phyloP scores from a whole-genome alignment of 2,329 filamentous ascomycete genomes.

The Sarocladium oryzae region DNA sequence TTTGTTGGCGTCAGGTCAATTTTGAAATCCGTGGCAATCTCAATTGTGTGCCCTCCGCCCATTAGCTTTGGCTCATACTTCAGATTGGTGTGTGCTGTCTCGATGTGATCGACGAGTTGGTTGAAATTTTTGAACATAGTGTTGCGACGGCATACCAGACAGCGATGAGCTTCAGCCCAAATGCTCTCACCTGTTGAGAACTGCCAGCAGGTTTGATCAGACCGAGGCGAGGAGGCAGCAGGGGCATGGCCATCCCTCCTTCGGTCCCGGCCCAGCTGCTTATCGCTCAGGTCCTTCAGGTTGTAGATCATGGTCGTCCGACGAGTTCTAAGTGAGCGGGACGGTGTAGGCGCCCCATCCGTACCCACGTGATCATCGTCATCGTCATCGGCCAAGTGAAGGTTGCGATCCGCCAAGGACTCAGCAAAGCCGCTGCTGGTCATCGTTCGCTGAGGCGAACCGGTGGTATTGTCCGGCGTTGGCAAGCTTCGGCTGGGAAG shows the following conservation, averaged over 20 bases:
- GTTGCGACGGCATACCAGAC: constrained; percentile 39
- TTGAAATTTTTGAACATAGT: constrained; percentile 38
- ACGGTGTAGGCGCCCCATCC: constrained; percentile 44
- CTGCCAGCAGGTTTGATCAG: constrained; percentile 38
- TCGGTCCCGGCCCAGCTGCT: constrained; percentile 46
- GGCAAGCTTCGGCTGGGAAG: constrained; percentile 22
- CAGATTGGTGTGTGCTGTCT: constrained; percentile 37
- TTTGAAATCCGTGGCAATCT: constrained; percentile 27
- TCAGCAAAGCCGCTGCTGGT: constrained; percentile 1
- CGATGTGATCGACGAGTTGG: constrained; percentile 44
- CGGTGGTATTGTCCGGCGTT: constrained; percentile 1
- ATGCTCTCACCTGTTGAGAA: constrained; percentile 38
- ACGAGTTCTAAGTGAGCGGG: constrained; percentile 42
- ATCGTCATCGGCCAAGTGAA: constrained; percentile 8
- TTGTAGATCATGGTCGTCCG: constrained; percentile 49
- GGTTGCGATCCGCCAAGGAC: constrained; percentile 6
- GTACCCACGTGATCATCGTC: constrained; percentile 9
- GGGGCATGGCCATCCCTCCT: constrained; percentile 23
- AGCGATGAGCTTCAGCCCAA: constrained; percentile 41
- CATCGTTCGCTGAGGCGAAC: neutral
- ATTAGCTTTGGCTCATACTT: constrained; percentile 32
- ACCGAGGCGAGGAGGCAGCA: neutral
- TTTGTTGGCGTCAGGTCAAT: constrained; percentile 24
- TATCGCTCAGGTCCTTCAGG: constrained; percentile 51
- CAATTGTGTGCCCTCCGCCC: constrained; percentile 32